A percentile compares a stretch with the other conserved stretches of the same genome.
phyloP scores from a whole-genome alignment of 306 rosid genomes.

The Neltuma alba region DNA sequence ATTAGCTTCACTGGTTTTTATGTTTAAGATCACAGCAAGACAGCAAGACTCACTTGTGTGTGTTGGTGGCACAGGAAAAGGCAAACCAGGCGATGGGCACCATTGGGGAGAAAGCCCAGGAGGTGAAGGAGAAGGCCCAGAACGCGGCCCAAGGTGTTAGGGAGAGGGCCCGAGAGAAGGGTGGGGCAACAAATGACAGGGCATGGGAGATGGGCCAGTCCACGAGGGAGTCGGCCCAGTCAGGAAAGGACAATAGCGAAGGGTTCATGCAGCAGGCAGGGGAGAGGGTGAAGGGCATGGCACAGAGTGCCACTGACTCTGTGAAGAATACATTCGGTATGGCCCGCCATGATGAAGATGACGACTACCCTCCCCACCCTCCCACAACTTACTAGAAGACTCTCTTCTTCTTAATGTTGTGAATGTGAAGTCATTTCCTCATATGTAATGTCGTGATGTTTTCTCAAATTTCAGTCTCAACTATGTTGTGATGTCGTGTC shows the following conservation, averaged over 20 bases:
- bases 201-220: constrained; percentile 13
- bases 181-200: constrained; percentile 21
- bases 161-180: constrained; percentile 33
- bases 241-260: constrained; percentile 27
- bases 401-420: neutral
- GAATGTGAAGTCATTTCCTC: neutral
- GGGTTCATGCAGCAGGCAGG: constrained; percentile 55
- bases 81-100: constrained; percentile 39
- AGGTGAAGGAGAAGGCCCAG: constrained; percentile 39
- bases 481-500: neutral
- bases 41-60: neutral
- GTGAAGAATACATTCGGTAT: constrained; percentile 57
- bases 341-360: constrained; percentile 31
- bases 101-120: constrained; percentile 41
- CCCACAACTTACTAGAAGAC: neutral
- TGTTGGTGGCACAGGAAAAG: constrained; percentile 30
- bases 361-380: neutral
- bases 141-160: constrained; percentile 25
- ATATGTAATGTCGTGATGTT: neutral
- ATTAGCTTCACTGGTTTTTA: too few relatives aligned
- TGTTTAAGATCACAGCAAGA: too few relatives aligned
- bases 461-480: neutral
- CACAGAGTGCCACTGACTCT: constrained; percentile 52
- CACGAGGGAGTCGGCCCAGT: too few relatives aligned
- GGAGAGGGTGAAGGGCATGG: constrained; percentile 50